phyloP scores from a whole-genome alignment of 2,329 filamentous ascomycete genomes.

The Emmonsiellopsis sp. region DNA sequence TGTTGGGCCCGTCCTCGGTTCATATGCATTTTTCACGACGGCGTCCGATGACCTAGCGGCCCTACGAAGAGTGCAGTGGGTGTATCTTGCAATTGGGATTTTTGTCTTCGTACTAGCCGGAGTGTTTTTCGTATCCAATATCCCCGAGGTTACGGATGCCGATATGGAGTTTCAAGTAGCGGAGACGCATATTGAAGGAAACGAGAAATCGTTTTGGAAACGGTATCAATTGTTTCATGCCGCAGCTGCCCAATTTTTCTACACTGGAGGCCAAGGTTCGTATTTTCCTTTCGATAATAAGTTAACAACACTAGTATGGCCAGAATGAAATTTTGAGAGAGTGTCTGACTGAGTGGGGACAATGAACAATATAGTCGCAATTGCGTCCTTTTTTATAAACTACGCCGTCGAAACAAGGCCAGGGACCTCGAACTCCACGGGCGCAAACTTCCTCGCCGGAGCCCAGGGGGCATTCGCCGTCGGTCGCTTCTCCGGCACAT shows the following conservation, averaged over 20 bases:
- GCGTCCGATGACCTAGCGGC: constrained; percentile 48
- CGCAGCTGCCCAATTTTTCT: constrained; percentile 67
- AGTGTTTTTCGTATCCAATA: constrained; percentile 57
- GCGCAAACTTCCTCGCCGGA: constrained; percentile 61
- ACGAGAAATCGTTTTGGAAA: constrained; percentile 55
- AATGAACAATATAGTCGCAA: constrained; percentile 23
- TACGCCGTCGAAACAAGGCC: constrained; percentile 54
- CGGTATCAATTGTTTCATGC: constrained; percentile 70
- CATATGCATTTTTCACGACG: constrained; percentile 61
- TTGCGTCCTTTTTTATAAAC: constrained; percentile 61
- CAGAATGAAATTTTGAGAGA: too few relatives aligned
- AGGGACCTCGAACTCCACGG: constrained; percentile 44
- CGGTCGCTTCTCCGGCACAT: constrained; percentile 59
- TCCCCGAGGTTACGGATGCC: constrained; percentile 63
- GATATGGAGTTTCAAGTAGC: constrained; percentile 57
- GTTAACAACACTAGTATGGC: constrained; percentile 11
- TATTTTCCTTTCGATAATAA: constrained; percentile 7
- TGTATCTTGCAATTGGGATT: constrained; percentile 68
- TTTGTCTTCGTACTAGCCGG: constrained; percentile 60
- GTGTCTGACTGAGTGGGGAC: background rate
- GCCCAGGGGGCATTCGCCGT: constrained; percentile 64
- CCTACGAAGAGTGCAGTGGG: constrained; percentile 64
- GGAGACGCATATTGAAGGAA: constrained; percentile 44
- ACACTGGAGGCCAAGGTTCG: constrained; percentile 62
- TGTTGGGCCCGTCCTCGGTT: constrained; percentile 62